Evolutionary conservation across 805 yeast genomes (phyloP), one percentile per base, ranked within the genome.

Genomic region (Kazachstania kunashirensis): DNA sequence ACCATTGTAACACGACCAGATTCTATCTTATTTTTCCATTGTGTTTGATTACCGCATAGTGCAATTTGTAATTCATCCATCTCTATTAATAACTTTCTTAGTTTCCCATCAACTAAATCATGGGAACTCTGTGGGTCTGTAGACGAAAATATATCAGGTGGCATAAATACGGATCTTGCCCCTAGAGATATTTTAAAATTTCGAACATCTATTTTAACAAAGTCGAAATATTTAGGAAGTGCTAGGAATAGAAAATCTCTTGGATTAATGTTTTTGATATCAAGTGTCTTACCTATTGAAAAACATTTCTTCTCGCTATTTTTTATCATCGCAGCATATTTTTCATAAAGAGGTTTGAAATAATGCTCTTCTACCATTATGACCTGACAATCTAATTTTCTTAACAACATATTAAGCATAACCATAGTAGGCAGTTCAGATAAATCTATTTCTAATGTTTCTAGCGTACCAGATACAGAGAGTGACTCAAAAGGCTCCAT

Each of bases 121-220:
- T 62, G 61, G 16, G 58, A 50, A 28, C 65, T 56, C 28, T 59
- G 64, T 3, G 62, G 38, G 7, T 55, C 55, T 1, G 57, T 34
- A 3, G 44, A 37, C 16, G 63, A 55, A 32, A 66, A 56, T 1
- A 60, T 45, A 17, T 61, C 64, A 14, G 64, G 58, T 4, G 70
- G 66, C 49, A 68, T 51, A 33, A 68, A 53, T 2, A 68, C 57
- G 1, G 73, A 68, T 26, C 74, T 57, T 7, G 68, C 59, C 3
- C 71, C 72, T 10, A 66, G 31, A 3, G 53, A 37, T 1, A 63
- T 20, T 2, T 41, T 43, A 5, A 62, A 45, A 11, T 52, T 46
- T 11, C 39, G 33, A 6, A 56, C 31, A 32, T 42, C 44, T 17
- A 66, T 12, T 13, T 46, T 50, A 6, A 56, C 12, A 6, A 43